Base-by-base conservation (phyloP, 257 asterid species). In the Lycium barbarum region DNA sequence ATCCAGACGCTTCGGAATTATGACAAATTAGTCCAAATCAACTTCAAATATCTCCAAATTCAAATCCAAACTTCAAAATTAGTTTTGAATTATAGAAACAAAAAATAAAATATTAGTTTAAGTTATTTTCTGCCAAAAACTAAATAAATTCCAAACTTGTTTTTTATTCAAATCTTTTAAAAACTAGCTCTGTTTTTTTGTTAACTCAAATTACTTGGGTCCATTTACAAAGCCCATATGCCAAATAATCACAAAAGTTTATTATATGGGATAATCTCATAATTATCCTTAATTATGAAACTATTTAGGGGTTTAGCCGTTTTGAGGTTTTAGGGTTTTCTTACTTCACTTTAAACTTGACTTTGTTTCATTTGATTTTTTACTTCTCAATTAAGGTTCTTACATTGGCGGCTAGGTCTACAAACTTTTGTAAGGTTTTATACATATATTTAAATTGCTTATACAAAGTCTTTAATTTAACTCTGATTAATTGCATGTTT, bases 281-380 rank as follows among this genome's bases (percentile, higher is more conserved):
- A 70, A 70, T 70, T 70, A 70, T 70, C 53, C 49, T 0, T 70
- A 70, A 70, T 70, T 26, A 70, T 15, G 54, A 38, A 70, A 38
- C 78, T 70, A 70, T 70, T 70, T 70, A 38, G 17, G 78, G 78
- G 78, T 70, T 70, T 70, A 70, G 78, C 78, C 53, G 53, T 70
- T 70, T 68, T 70, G 26, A 22, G 53, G 78, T 40, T 70, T 38
- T 70, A 70, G 78, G 78, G 78, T 70, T 70, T 26, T 70, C 78
- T 3, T 13, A 35, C 51, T 68, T 51, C 76, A 36, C 51, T 68
- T 68, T 15, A 51, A 35, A 68, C 51, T 68, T 36, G 51, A 33
- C 22, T 36, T 26, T 68, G 12, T 8, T 36, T 70, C 14, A 40
- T 4, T 70, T 3, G 38, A 38, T 38, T 70, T 70, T 63, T 70